Base-by-base conservation (phyloP, 2,329 filamentous ascomycete species). In the Aspergillus thermomutatus region DNA sequence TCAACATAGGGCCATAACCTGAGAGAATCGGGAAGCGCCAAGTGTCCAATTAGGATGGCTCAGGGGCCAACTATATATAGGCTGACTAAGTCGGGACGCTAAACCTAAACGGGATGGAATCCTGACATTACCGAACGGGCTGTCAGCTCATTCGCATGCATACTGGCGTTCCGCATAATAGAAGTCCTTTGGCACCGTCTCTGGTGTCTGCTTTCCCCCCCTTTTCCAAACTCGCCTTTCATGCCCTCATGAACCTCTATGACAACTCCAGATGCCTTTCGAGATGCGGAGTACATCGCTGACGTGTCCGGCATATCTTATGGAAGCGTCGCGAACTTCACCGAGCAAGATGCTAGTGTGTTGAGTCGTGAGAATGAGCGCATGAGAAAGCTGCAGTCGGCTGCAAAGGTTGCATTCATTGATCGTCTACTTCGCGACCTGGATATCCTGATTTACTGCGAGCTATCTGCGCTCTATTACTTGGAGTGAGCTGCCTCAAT, bases 391-490 rank as follows among this genome's bases (percentile, higher is more conserved):
- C 64, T 68, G 27, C 73, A 74, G 57, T 66, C 69, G 5, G 68
- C 71, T 26, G 75, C 75, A 54, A 77, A 80, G 62, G 72, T 74
- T 25, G 73, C 75, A 25, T 72, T 81, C 61, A 77, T 87, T 43
- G 81, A 85, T 63, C 78, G 83, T 53, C 68, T 87, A 50, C 75
- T 86, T 58, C 78, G 80, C 55, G 79, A 81, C 64, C 70, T 87
- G 46, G 85, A 87, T 64, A 78, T 83, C 63, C 66, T 85, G 49
- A 79, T 86, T 55, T 87, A 85, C 72, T 81, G 84, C 68, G 77
- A 87, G 73, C 74, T 87, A 57, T 83, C 84, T 40, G 78, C 80
- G 7, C 71, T 86, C 57, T 87, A 87, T 70, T 84, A 87, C 69
- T 79, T 86, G 72, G 85, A 87, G 83, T 86, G 77, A 65, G 81